Percentiles rank a stretch among this genome's conserved stretches.
Conservation (phyloP, 306 rosid genomes). For the cucumber (Cucumis sativus) region Cucumber_9930_V3 NC_026658.2:13678501-13679000, state of each 20-base stretch:
- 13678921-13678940: constrained; percentile 20
- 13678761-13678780: constrained; percentile 34
- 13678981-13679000: constrained; percentile 32
- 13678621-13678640: constrained; percentile 44
- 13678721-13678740: background rate
- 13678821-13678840: constrained; percentile 82
- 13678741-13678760: constrained; percentile 36
- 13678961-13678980: constrained; percentile 13
- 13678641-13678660: constrained; percentile 24
- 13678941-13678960: constrained; percentile 10
- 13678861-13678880: constrained; percentile 82
- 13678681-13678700: background rate
- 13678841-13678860: constrained; percentile 93
- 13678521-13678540: background rate
- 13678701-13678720: background rate
- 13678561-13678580: constrained; percentile 58
- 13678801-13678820: constrained; percentile 62
- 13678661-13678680: background rate
- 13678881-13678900: constrained; percentile 89
- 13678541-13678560: background rate
- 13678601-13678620: constrained; percentile 47
- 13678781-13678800: constrained; percentile 59
- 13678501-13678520: background rate
- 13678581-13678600: constrained; percentile 59
- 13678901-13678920: constrained; percentile 88